Base-by-base conservation (phyloP, 192 early-diverging fungal genomes). In the Backusella mclennaniae region DNA sequence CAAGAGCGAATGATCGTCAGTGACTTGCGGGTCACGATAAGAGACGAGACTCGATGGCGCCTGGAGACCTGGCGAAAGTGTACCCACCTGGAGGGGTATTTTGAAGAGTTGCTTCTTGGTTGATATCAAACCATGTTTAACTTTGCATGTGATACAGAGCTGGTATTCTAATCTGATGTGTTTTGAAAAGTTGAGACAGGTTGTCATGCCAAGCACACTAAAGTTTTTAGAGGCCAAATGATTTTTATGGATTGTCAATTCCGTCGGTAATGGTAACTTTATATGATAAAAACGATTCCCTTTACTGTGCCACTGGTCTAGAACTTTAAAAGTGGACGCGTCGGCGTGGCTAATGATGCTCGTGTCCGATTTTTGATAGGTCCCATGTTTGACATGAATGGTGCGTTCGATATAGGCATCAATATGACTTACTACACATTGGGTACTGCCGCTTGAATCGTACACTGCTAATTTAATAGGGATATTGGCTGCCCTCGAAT, bases 171-270 rank as follows among this genome's bases (percentile, higher is more conserved):
- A 9, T n/a, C 26, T 74, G 36, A 74, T 39, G 23, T 66, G 23
- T 12, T 41, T 52, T 21, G 73, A 74, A 29, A 59, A 74, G 19
- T 38, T 36, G 14, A 74, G 56, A 26, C 53, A 39, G 12, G 68
- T 35, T 69, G 68, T 69, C 68, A 69, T 69, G 17, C 68, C 68
- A 19, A 69, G n/a, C 23, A 69, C 36, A 69, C 68, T 69, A 41
- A 69, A 41, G 21, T 69, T 69, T 36, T 36, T 69, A 17, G 38
- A 38, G 21, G 38, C 21, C 15, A 35, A 23, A 26, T 35, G 38
- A 29, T 69, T 69, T 12, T 41, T 69, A 26, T 38, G 33, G 12
- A 9, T 69, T 4, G 35, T 69, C 21, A 69, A 21, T 41, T 69
- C 68, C 0, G 68, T 41, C 1, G 68, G 68, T 41, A 69, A 4